Conservation (phyloP, 345 rosid genomes). For the Lepidium sativum region DNA sequence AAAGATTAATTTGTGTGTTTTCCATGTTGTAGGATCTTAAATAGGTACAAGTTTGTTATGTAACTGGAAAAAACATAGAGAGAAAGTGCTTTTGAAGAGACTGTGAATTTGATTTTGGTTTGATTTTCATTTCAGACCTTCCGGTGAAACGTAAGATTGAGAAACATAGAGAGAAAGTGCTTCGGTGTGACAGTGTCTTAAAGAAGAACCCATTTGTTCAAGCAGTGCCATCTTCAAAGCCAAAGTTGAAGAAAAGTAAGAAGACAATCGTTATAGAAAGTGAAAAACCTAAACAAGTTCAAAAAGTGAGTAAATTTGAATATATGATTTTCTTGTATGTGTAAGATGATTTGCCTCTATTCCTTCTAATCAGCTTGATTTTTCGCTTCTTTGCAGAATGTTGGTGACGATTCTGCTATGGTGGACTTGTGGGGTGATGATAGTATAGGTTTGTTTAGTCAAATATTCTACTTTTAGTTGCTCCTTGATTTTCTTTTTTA, state of each 20-base stretch:
- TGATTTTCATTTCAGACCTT: constrained; percentile 37
- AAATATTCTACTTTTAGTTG: not conserved
- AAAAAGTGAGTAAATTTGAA: constrained; percentile 31
- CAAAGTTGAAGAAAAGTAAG: constrained; percentile 35
- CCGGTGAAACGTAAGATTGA: constrained; percentile 75
- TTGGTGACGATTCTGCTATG: constrained; percentile 37
- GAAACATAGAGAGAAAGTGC: constrained; percentile 66
- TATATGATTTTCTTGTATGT: not conserved
- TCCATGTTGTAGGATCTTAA: no score
- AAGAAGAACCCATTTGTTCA: constrained; percentile 72
- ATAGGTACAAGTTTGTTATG: no score
- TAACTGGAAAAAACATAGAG: no score
- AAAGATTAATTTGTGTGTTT: no score
- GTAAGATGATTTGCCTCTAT: not conserved
- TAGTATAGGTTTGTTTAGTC: constrained; percentile 48
- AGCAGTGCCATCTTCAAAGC: constrained; percentile 53
- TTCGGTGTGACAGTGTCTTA: constrained; percentile 53
- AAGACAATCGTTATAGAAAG: constrained; percentile 15
- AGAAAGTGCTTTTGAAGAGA: no score
- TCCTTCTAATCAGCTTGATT: not conserved
- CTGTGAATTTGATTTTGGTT: not conserved
- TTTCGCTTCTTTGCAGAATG: constrained; percentile 27
- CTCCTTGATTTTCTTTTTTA: not conserved
- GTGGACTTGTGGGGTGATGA: constrained; percentile 63
- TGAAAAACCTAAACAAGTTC: constrained; percentile 24